Base-by-base conservation (phyloP, 768 basidiomycete species). In the Naematelia encephala region DNA sequence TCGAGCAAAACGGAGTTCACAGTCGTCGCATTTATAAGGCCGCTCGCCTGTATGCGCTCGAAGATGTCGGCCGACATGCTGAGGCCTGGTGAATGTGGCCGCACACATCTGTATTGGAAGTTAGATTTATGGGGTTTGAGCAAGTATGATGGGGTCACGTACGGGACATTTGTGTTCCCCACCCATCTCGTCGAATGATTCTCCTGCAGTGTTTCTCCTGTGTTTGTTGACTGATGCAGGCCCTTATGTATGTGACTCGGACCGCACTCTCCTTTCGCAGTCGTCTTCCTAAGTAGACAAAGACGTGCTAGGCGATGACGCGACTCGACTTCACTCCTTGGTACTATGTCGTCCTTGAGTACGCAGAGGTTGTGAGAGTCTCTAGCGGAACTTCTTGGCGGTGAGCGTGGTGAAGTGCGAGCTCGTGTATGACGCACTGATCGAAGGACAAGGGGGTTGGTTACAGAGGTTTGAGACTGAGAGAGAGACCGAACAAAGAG, bases 1-100 rank as follows among this genome's bases (percentile, higher is more conserved):
- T 53, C 74, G 54, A 3, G 75, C 73, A 50, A 73, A 70, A 25
- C 73, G 57, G 19, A 72, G 49, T 0, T 72, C 70, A 60, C 73
- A 77, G 39, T 73, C 66, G 54, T 69, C 68, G 56, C 75, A 76
- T 19, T 65, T 67, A 43, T 76, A 76, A 13, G 75, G 75, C 56
- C 71, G 69, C 47, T 73, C 72, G 49, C 75, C 75, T 1, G 75
- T 76, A 54, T 76, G 75, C 3, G 75, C 68, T 25, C 75, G 56
- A 25, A 76, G 60, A 60, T 76, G 75, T 54, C 75, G 51, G 5
- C 75, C 75, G 44, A 76, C 75, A 72, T 76, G 75, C 59, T 76
- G 75, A 19, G 73, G 73, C 27, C 75, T 55, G 5, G 75, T 76
- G 58, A 76, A 76, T 0, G 75, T 73, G n/a, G 71, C 73, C 44